Conservation (phyloP, 768 basidiomycete genomes). For the Podaxis pistillaris region DNA sequence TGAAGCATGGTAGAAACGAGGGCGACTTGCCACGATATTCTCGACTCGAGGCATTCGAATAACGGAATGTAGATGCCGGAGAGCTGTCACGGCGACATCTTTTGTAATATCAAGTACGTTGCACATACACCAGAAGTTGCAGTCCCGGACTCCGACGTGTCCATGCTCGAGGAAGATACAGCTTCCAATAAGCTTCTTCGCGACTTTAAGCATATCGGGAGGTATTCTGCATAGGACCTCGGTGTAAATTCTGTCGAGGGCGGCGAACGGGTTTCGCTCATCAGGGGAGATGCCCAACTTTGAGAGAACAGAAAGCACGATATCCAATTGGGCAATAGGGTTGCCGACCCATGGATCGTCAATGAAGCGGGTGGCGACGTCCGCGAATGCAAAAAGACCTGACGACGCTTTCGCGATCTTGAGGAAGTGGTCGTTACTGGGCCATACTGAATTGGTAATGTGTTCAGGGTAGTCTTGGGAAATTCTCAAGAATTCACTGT, state of each 20-base stretch:
- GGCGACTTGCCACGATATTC: background rate
- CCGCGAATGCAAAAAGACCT: conserved; percentile 26
- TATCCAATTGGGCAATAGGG: conserved; percentile 6
- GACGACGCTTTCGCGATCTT: conserved; percentile 20
- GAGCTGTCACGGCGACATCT: background rate
- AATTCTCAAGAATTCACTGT: conserved; percentile 15
- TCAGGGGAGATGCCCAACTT: background rate
- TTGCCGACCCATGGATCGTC: conserved; percentile 8
- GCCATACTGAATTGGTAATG: conserved; percentile 18
- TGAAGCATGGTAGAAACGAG: background rate
- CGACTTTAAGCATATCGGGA: background rate
- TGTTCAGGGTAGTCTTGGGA: background rate
- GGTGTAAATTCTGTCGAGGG: conserved; percentile 11
- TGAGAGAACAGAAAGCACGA: conserved; percentile 1
- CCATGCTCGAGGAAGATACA: background rate
- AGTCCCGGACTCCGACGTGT: background rate
- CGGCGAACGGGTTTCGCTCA: background rate
- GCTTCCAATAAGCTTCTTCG: background rate
- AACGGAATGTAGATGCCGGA: background rate
- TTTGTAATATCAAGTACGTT: background rate
- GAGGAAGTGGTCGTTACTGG: conserved; percentile 12
- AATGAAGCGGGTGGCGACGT: conserved; percentile 22
- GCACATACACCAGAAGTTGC: background rate
- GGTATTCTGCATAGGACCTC: background rate
- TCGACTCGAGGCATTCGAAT: background rate